These are phyloP conservation scores for Juncus inflexus DNA, from an alignment of 176 grass and related monocot species.

Conservation along the genomic window DNA sequence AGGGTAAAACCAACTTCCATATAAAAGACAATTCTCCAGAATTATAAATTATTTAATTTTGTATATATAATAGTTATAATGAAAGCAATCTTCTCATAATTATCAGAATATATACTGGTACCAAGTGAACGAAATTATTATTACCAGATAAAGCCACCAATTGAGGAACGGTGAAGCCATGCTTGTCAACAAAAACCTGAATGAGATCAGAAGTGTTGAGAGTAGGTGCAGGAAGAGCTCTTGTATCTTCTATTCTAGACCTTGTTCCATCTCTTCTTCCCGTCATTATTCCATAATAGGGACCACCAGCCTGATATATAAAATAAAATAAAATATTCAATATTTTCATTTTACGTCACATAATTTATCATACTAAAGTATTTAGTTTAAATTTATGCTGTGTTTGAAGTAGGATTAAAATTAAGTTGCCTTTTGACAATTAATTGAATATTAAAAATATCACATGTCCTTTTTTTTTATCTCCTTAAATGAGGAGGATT, in stretches of 20 bases:
- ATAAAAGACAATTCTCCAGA: not conserved
- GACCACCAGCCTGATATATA: conserved; percentile 44
- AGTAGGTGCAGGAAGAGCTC: conserved; percentile 49
- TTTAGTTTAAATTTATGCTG: not conserved
- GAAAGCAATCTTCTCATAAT: too few relatives aligned
- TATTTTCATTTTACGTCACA: not conserved
- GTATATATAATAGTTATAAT: too few relatives aligned
- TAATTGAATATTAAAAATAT: too few relatives aligned
- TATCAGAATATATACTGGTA: too few relatives aligned
- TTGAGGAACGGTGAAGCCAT: conserved; percentile 44
- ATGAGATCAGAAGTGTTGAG: conserved; percentile 45
- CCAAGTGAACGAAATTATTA: not conserved
- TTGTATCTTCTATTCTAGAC: conserved; percentile 51
- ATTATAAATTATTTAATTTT: not conserved
- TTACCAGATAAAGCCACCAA: conserved; percentile 67
- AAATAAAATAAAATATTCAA: not conserved
- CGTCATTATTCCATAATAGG: conserved; percentile 52
- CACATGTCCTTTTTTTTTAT: too few relatives aligned
- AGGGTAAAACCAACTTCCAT: not conserved
- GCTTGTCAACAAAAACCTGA: conserved; percentile 32
- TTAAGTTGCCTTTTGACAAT: too few relatives aligned
- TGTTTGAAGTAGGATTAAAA: too few relatives aligned
- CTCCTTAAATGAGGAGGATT: too few relatives aligned
- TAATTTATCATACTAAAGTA: not conserved
- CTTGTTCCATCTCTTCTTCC: conserved; percentile 66